A percentile compares a stretch with the other conserved stretches of the same genome.
phyloP scores from a whole-genome alignment of 2,329 filamentous ascomycete genomes.

The Daldinia sp. region DNA sequence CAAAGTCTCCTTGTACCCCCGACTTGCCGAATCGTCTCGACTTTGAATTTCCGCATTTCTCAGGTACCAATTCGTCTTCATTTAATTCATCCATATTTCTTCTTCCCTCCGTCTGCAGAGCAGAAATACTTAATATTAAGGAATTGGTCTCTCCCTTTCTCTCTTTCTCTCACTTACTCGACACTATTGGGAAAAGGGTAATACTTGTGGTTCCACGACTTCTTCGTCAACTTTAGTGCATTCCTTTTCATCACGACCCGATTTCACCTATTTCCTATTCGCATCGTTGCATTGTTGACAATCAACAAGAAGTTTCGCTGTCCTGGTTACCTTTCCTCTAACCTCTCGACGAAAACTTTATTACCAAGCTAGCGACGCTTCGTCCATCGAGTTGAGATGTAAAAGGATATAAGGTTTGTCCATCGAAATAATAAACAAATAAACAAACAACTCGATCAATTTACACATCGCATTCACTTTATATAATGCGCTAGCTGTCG shows the following conservation, averaged over 20 bases:
- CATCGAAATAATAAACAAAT: slow-evolving; percentile 2
- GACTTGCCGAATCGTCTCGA: slow-evolving; percentile 29
- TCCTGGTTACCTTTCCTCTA: slow-evolving; percentile 23
- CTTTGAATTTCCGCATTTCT: slow-evolving; percentile 29
- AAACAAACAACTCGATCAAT: slow-evolving; percentile 14
- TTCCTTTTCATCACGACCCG: slow-evolving; percentile 35
- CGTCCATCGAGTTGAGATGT: slow-evolving; percentile 17
- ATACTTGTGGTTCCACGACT: slow-evolving; percentile 23
- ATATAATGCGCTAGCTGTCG: slow-evolving; percentile 28
- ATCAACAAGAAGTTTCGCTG: slow-evolving; percentile 18
- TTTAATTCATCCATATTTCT: slow-evolving; percentile 22
- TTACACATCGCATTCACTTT: slow-evolving; percentile 36
- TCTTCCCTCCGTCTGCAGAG: slow-evolving; percentile 37
- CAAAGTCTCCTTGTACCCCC: slow-evolving; percentile 20
- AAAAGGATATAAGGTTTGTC: slow-evolving; percentile 1
- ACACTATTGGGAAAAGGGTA: slow-evolving; percentile 13
- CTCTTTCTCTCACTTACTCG: too few species aligned
- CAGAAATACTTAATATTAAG: slow-evolving; percentile 36
- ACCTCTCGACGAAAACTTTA: slow-evolving; percentile 9
- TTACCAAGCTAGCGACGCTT: slow-evolving; percentile 16
- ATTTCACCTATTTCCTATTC: slow-evolving; percentile 14
- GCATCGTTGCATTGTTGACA: slow-evolving; percentile 14
- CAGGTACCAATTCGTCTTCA: slow-evolving; percentile 17
- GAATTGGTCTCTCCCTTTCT: background rate
- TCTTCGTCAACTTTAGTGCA: slow-evolving; percentile 20